A percentile compares a stretch with the other conserved stretches of the same genome.
These are phyloP conservation scores for Ganoderma meredithae DNA, from an alignment of 1,284 basidiomycete species.

Conservation along the genomic window DNA sequence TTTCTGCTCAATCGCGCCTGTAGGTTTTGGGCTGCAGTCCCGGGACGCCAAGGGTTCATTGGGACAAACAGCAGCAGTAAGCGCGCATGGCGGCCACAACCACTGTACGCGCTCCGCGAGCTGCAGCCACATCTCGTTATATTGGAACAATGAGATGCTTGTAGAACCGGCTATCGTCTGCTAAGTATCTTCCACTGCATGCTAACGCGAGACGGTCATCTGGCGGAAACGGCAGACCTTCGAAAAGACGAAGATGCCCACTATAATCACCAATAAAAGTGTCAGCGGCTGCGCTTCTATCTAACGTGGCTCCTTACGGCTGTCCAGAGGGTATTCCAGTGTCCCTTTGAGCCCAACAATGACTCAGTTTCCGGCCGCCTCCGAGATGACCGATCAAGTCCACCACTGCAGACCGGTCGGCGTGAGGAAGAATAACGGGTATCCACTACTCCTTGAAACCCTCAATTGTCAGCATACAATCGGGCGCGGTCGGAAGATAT, in stretches of 20 bases:
- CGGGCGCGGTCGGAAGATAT: background rate
- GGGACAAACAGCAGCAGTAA: background rate
- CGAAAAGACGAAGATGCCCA: background rate
- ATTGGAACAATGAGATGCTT: background rate
- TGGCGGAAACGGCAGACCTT: background rate
- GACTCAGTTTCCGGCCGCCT: background rate
- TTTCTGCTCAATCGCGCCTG: background rate
- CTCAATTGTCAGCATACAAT: background rate
- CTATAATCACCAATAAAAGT: background rate
- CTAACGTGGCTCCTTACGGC: background rate
- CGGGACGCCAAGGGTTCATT: background rate
- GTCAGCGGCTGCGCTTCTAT: background rate
- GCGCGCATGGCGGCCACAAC: background rate
- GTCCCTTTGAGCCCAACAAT: background rate
- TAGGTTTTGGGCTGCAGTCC: background rate
- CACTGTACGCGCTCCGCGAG: background rate
- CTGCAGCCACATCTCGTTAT: background rate
- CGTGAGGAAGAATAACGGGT: background rate
- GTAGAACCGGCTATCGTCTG: background rate
- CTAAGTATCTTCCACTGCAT: background rate
- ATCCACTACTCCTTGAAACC: background rate
- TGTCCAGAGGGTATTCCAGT: background rate
- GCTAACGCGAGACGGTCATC: background rate
- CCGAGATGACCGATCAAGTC: background rate
- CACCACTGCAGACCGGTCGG: background rate